These are phyloP conservation scores for Neonectria ditissima DNA, from an alignment of 2,329 filamentous ascomycete species.

Conservation along the genomic window DNA sequence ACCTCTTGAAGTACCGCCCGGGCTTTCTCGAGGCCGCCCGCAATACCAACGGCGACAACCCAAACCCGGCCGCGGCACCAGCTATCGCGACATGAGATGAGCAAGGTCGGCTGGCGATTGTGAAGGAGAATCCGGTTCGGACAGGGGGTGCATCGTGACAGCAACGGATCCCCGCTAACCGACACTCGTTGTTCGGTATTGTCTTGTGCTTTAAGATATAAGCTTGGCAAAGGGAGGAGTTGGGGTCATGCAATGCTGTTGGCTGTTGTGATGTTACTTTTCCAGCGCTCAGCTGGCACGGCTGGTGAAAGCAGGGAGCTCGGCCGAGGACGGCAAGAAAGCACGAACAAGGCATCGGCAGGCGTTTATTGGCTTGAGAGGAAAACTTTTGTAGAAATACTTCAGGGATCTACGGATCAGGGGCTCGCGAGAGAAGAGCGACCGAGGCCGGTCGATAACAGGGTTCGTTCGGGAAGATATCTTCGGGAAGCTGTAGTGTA, in stretches of 20 bases:
- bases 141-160: slow-evolving; percentile 13
- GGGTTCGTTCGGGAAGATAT: not conserved
- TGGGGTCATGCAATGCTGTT: slow-evolving; percentile 14
- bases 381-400: slow-evolving; percentile 24
- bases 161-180: not conserved
- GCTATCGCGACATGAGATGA: slow-evolving; percentile 42
- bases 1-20: slow-evolving; percentile 71
- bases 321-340: slow-evolving; percentile 10
- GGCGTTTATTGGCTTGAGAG: slow-evolving; percentile 28
- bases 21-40: slow-evolving; percentile 57
- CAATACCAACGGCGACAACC: slow-evolving; percentile 38
- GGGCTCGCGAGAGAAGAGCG: slow-evolving; percentile 3
- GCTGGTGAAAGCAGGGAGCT: not conserved
- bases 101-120: not conserved
- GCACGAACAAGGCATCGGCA: slow-evolving; percentile 24
- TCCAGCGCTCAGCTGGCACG: slow-evolving; percentile 1
- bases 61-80: slow-evolving; percentile 39
- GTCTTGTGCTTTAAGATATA: slow-evolving; percentile 17
- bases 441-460: not conserved
- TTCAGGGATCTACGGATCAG: slow-evolving; percentile 16
- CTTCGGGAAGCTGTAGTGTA: not conserved
- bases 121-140: slow-evolving; percentile 5
- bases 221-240: slow-evolving; percentile 2
- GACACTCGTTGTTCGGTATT: slow-evolving; percentile 5
- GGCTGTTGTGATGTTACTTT: slow-evolving; percentile 17